phyloP scores from a whole-genome alignment of 352 stramenopile species.

The Blastocystis sp. region DNA sequence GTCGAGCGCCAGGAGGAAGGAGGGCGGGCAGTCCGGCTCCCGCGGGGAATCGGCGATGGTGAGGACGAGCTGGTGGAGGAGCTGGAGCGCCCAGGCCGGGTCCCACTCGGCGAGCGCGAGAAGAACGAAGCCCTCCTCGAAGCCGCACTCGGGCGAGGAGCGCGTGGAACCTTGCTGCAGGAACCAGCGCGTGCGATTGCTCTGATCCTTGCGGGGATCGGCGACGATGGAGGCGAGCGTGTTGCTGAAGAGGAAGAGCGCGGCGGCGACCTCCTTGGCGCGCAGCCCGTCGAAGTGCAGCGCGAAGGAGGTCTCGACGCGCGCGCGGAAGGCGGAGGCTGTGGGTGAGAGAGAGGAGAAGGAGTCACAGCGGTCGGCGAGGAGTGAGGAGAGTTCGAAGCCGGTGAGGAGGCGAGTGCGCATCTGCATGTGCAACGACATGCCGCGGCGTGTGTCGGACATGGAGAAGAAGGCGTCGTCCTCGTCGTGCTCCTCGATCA shows the following conservation, averaged over 20 bases:
- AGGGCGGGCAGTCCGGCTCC: background rate
- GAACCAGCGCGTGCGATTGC: background rate
- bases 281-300: background rate
- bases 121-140: background rate
- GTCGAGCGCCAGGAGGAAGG: background rate
- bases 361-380: background rate
- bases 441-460: background rate
- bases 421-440: background rate
- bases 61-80: background rate
- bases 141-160: background rate
- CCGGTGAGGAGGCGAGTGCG: background rate
- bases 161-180: too few relatives aligned
- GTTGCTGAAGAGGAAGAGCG: background rate
- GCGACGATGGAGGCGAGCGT: background rate
- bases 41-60: too few relatives aligned
- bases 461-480: background rate
- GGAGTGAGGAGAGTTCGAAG: background rate
- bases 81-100: background rate
- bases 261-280: background rate
- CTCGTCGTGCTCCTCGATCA: background rate
- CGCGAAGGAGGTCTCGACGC: background rate
- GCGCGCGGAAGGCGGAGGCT: background rate
- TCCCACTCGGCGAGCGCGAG: background rate
- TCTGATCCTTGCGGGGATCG: background rate
- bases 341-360: background rate